phyloP scores from a whole-genome alignment of 2,329 filamentous ascomycete genomes.

The Cladophialophora chaetospira region DNA sequence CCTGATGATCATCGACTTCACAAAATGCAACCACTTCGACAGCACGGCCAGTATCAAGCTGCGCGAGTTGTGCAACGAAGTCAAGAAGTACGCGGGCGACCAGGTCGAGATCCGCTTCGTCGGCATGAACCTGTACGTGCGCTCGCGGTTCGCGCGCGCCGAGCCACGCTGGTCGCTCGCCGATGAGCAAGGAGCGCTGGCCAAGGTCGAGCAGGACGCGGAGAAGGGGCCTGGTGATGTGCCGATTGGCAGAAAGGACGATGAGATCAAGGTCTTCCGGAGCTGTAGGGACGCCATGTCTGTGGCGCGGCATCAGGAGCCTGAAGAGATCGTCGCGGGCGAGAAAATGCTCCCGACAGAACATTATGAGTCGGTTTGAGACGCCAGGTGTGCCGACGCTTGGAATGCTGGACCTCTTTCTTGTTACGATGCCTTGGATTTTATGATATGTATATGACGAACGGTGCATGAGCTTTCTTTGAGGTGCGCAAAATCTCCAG shows the following conservation, averaged over 20 bases:
- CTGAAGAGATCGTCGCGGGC: neutral
- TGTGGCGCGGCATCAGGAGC: neutral
- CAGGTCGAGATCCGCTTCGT: constrained; percentile 53
- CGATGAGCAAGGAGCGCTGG: constrained; percentile 6
- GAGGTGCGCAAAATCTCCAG: too few species aligned
- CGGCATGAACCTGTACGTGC: constrained; percentile 48
- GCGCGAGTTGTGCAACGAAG: constrained; percentile 50
- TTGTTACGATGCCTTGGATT: too few species aligned
- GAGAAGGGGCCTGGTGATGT: neutral
- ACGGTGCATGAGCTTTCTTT: too few species aligned
- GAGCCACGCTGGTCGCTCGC: constrained; percentile 36
- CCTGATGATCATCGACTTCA: constrained; percentile 56
- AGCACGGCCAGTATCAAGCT: constrained; percentile 55
- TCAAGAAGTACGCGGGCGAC: constrained; percentile 53
- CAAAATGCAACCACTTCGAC: constrained; percentile 56
- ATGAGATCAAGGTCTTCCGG: neutral
- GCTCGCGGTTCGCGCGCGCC: constrained; percentile 36
- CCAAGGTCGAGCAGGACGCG: neutral
- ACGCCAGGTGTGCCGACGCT: too few species aligned
- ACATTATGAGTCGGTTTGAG: neutral
- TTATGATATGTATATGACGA: too few species aligned
- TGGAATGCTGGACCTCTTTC: too few species aligned
- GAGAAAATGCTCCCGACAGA: neutral
- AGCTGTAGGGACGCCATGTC: neutral
- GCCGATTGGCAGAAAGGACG: too few species aligned